Base-by-base conservation (phyloP, 345 rosid genomes). In the Raphanus raphanistrum region DNA sequence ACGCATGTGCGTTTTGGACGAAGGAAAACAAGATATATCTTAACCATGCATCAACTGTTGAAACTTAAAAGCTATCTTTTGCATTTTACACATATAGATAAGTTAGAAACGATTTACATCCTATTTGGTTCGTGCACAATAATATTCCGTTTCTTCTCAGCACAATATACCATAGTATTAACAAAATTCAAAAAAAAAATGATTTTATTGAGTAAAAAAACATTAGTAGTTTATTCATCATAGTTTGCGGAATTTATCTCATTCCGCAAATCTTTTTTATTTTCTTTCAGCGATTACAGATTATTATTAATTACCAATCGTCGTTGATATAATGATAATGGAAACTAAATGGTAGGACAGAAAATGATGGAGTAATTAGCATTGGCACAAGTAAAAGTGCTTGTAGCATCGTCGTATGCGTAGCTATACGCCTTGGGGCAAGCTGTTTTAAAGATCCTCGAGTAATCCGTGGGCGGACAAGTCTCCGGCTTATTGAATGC, bases 391-490 rank as follows among this genome's bases (percentile, higher is more conserved):
- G 97, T 90, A 72, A 86, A 78, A 27, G 92, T 93, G 59, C 96
- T 93, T 0, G 96, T 72, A 3, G 89, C 93, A 63, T 94, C 98
- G 43, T 94, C 98, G 68, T 90, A 94, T 3, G 97, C 98, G 21
- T 94, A 94, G 54, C 97, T 94, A 31, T 94, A 94, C 2, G 98
- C 98, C 4, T 83, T 82, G 0, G 94, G 97, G 70, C 98, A 93
- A 17, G 97, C 92, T 7, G 31, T 28, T 87, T 91, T 91, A 82
- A 93, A 91, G 82, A 87, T 27, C 84, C 27, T 75, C 21, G 97
- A 93, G 81, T 90, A 91, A 61, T 73, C 66, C 0, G 95, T 80
- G 2, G 97, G 92, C 1, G 84, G 66, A 82, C 98, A 94, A 0
- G 97, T 90, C 54, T 74, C 70, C 38, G 94, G 98, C 12, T 84